These are phyloP conservation scores for Kwoniella newhampshirensis DNA, from an alignment of 768 basidiomycete genomes.

Conservation along the genomic window DNA sequence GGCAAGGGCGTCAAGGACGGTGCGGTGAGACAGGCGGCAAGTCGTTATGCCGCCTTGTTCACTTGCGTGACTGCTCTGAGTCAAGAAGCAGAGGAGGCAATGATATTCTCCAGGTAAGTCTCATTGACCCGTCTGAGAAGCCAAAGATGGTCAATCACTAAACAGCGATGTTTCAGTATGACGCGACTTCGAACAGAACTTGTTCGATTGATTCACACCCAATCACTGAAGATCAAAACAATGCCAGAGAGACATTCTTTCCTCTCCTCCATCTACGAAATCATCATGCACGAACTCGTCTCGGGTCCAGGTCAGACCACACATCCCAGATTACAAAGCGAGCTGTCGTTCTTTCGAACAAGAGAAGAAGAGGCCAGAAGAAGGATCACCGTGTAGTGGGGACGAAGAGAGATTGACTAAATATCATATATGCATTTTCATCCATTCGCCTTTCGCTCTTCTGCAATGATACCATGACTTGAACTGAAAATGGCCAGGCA, in stretches of 20 bases:
- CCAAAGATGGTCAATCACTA: too few species aligned
- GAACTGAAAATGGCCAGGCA: background rate
- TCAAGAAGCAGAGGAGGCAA: conserved; percentile 82
- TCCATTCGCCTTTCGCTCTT: background rate
- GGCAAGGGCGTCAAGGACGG: conserved; percentile 67
- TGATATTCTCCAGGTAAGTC: conserved; percentile 90
- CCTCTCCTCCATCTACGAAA: conserved; percentile 71
- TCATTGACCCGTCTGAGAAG: background rate
- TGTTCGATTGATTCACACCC: conserved; percentile 68
- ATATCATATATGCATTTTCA: background rate
- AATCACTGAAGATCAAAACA: conserved; percentile 69
- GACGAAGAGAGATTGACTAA: too few species aligned
- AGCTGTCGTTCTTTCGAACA: conserved; percentile 82
- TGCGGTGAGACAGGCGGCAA: conserved; percentile 68
- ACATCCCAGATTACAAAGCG: conserved; percentile 81
- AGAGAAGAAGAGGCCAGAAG: conserved; percentile 73
- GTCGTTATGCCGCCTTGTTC: conserved; percentile 76
- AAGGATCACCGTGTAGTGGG: conserved; percentile 40
- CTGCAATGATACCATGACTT: background rate
- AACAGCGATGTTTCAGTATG: conserved; percentile 62
- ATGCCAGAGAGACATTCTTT: conserved; percentile 65
- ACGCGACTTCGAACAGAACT: conserved; percentile 81
- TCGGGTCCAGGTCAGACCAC: conserved; percentile 62
- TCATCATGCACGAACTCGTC: conserved; percentile 67
- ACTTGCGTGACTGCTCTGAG: conserved; percentile 77